These are phyloP conservation scores for Nicotiana tabacum DNA, from an alignment of 257 asterid species.

Conservation along the genomic window DNA sequence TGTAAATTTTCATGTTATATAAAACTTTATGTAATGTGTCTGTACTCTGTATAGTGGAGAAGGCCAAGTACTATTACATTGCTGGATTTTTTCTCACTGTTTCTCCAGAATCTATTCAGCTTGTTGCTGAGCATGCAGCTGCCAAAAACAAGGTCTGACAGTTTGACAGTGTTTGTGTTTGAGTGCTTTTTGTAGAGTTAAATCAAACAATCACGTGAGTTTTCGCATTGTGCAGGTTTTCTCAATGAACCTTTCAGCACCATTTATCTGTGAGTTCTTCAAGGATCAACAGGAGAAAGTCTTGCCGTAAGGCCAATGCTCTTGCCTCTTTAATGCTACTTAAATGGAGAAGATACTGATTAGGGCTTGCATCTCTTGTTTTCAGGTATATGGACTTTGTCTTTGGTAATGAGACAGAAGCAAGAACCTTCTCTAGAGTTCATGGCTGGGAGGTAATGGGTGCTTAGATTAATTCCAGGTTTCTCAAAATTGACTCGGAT, in stretches of 20 bases:
- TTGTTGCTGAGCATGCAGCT: slow-evolving; percentile 94
- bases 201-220: not conserved
- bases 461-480: not conserved
- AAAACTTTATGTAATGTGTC: slow-evolving; percentile 2
- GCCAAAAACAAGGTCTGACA: slow-evolving; percentile 72
- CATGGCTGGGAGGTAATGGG: slow-evolving; percentile 95
- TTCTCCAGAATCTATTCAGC: slow-evolving; percentile 91
- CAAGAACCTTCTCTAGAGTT: slow-evolving; percentile 80
- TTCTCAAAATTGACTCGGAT: not conserved
- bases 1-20: too few species aligned
- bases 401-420: slow-evolving; percentile 97
- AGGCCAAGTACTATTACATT: slow-evolving; percentile 86
- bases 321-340: not conserved
- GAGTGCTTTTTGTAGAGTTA: not conserved
- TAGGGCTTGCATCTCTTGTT: slow-evolving; percentile 16
- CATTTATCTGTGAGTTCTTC: slow-evolving; percentile 94
- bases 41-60: slow-evolving; percentile 58
- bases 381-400: slow-evolving; percentile 71
- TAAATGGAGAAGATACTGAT: slow-evolving; percentile 8
- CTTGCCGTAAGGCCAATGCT: slow-evolving; percentile 53
- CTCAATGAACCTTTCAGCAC: slow-evolving; percentile 84
- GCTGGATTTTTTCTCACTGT: slow-evolving; percentile 98
- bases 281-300: slow-evolving; percentile 72
- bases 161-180: not conserved
- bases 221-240: slow-evolving; percentile 46